Evolutionary conservation across 257 asterid genomes (phyloP), one percentile per base, ranked within the genome.

Genomic region (Handroanthus guayacan): DNA sequence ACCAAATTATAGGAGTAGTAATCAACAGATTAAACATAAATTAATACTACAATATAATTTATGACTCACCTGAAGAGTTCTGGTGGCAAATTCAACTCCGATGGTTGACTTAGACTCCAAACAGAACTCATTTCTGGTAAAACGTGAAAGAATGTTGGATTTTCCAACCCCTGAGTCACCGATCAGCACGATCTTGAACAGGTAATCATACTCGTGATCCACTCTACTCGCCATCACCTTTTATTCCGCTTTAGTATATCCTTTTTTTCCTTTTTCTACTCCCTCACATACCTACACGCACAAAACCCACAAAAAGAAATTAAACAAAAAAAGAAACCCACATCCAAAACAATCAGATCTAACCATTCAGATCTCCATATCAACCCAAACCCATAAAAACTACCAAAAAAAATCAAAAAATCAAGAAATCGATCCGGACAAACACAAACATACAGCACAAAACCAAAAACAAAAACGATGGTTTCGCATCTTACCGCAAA

Each of bases 101-200:
- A 81, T 81, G 64, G 84, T 81, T 13, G 84, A 81, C 72, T 81
- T 81, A 65, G 84, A 81, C 81, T 81, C 84, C 82, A 81, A 76
- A 51, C 84, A 81, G 62, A 81, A 81, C 82, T 81, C 84, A 14
- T 81, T 81, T 61, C 84, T 66, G 72, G 84, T 81, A 61, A 81
- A 81, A 72, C 84, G 84, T 10, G 84, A 81, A 51, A 81, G 82
- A 60, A 81, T 81, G 76, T 81, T 81, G 73, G 84, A 81, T 72
- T 81, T 81, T 10, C 84, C 84, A 45, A 81, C 84, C 58, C 84
- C 84, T 0, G 84, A 81, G 67, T 81, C 84, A 9, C 84, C 84
- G 73, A 81, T 81, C 82, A 81, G 60, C 25, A 81, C 84, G 79
- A 79, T 79, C 79, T 79, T 79, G 79, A 79, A 79, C 77, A 81